A percentile compares a stretch with the other conserved stretches of the same genome.
These are phyloP conservation scores for Cladosporium cucumerinum DNA, from an alignment of 2,329 filamentous ascomycete species.

Conservation along the genomic window DNA sequence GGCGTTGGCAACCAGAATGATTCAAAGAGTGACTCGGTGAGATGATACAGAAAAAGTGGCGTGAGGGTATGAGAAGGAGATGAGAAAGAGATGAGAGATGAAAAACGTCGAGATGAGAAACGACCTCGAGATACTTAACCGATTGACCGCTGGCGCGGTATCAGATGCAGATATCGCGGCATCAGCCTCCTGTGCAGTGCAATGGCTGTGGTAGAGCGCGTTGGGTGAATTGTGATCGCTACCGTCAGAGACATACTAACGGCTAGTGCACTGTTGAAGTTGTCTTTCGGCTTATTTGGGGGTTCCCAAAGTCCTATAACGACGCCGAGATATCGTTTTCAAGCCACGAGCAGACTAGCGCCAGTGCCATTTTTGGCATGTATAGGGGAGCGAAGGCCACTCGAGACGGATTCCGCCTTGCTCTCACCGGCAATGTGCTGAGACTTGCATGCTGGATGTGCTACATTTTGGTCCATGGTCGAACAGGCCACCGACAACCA, in stretches of 20 bases:
- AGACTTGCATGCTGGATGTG: background rate
- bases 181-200: background rate
- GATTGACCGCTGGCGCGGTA: background rate
- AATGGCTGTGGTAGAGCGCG: background rate
- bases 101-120: conserved; percentile 9
- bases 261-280: background rate
- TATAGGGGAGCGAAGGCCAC: conserved; percentile 1
- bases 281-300: background rate
- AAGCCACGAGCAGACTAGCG: conserved; percentile 3
- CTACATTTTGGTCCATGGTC: background rate
- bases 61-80: conserved; percentile 5
- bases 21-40: background rate
- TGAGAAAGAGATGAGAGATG: conserved; percentile 4
- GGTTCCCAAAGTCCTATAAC: conserved; percentile 1
- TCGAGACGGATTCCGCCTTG: background rate
- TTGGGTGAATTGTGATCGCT: conserved; percentile 9
- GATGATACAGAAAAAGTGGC: background rate
- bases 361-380: background rate
- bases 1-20: conserved; percentile 6
- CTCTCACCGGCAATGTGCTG: background rate
- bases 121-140: conserved; percentile 11
- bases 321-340: background rate
- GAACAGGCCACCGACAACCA: background rate
- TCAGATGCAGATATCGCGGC: background rate
- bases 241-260: conserved; percentile 9